A percentile compares a stretch with the other conserved stretches of the same genome.
Evolutionary conservation across 2,329 filamentous ascomycete species (phyloP).

Genomic region (Penicillium occitanis): DNA sequence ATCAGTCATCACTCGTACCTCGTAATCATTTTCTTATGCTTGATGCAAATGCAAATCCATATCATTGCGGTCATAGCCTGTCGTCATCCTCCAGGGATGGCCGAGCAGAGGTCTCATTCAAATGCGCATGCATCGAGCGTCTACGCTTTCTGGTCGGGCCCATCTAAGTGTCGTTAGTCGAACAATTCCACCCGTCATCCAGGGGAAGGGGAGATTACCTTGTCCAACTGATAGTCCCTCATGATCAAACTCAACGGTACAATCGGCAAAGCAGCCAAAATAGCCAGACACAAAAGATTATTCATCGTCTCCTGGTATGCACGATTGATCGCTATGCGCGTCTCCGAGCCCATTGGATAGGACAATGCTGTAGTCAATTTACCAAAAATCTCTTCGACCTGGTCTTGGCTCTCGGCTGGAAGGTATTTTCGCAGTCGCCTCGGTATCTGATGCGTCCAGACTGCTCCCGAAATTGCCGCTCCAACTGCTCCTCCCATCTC

Average conservation of each 20-base stretch:
- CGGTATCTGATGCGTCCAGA: conserved; percentile 64
- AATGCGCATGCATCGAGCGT: conserved; percentile 5
- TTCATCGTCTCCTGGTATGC: conserved; percentile 67
- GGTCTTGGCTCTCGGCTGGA: conserved; percentile 45
- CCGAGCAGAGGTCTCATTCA: conserved; percentile 1
- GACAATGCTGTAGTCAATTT: conserved; percentile 56
- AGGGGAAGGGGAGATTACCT: conserved; percentile 32
- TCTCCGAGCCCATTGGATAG: conserved; percentile 58
- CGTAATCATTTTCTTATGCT: conserved; percentile 1
- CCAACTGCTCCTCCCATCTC: conserved; percentile 62
- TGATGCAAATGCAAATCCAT: background rate
- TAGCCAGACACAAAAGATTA: conserved; percentile 56
- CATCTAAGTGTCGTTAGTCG: conserved; percentile 29
- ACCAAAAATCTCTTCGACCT: conserved; percentile 52
- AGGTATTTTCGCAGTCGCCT: conserved; percentile 52
- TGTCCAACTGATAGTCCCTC: conserved; percentile 59
- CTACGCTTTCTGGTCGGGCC: conserved; percentile 25
- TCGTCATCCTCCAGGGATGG: conserved; percentile 14
- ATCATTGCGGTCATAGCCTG: background rate
- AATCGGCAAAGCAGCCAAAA: conserved; percentile 57
- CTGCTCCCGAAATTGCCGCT: conserved; percentile 60
- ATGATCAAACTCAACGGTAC: conserved; percentile 58
- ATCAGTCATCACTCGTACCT: conserved; percentile 13
- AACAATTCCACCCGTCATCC: background rate
- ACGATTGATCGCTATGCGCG: conserved; percentile 60